A percentile compares a stretch with the other conserved stretches of the same genome.
Conservation (phyloP, 2,329 filamentous ascomycete species). For the Geosmithia flava region DNA sequence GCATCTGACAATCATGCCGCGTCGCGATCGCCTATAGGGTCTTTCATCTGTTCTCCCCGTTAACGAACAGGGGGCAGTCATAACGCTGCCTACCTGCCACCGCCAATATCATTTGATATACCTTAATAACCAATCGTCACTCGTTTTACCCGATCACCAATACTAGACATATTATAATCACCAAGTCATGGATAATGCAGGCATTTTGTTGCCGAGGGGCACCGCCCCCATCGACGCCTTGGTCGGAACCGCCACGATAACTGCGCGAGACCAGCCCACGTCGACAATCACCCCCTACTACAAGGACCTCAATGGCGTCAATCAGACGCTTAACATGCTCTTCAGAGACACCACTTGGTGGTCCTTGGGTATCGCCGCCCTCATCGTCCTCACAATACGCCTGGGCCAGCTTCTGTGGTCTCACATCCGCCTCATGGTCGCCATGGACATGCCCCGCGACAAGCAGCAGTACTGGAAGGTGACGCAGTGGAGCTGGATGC, state of each 20-base stretch:
- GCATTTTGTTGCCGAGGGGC: not conserved
- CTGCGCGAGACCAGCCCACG: slow-evolving; percentile 12
- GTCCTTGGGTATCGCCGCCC: slow-evolving; percentile 42
- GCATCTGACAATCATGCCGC: not conserved
- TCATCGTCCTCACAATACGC: slow-evolving; percentile 40
- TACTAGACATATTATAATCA: not conserved
- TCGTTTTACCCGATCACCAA: not conserved
- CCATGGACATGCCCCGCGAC: slow-evolving; percentile 39
- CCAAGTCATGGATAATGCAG: not conserved
- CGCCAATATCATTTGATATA: not conserved
- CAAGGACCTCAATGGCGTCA: slow-evolving; percentile 45
- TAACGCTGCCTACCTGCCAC: not conserved
- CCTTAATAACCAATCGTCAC: not conserved
- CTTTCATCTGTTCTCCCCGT: not conserved
- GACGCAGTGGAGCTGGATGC: slow-evolving; percentile 48
- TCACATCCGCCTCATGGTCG: slow-evolving; percentile 44
- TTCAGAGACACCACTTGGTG: slow-evolving; percentile 48
- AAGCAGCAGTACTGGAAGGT: slow-evolving; percentile 47
- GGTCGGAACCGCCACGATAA: not conserved
- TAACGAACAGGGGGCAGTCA: not conserved
- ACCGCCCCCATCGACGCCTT: slow-evolving; percentile 8
- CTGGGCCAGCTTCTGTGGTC: slow-evolving; percentile 40
- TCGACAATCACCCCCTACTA: slow-evolving; percentile 43
- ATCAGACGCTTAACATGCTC: slow-evolving; percentile 42
- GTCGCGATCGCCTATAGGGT: not conserved